phyloP scores from a whole-genome alignment of 768 basidiomycete genomes.

The Termitomyces sp. region DNA sequence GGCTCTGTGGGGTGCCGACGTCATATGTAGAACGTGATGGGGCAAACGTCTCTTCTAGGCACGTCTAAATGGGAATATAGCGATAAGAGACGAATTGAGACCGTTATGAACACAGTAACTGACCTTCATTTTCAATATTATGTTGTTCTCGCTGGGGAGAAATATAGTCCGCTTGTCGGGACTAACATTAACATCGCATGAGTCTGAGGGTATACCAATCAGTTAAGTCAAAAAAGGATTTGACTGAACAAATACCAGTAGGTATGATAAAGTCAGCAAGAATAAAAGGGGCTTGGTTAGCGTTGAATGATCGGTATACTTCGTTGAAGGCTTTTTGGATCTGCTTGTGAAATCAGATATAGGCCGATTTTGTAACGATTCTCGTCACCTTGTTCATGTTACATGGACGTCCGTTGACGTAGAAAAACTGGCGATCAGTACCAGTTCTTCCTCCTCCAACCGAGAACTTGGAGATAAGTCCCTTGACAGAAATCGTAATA shows the following conservation, averaged over 20 bases:
- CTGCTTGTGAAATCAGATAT: slow-evolving; percentile 26
- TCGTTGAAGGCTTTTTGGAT: slow-evolving; percentile 90
- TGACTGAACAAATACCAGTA: slow-evolving; percentile 45
- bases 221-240: neutral
- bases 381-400: slow-evolving; percentile 58
- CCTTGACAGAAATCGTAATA: slow-evolving; percentile 49
- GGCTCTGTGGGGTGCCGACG: slow-evolving; percentile 26
- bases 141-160: slow-evolving; percentile 77
- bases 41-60: slow-evolving; percentile 64
- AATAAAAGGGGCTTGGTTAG: slow-evolving; percentile 71
- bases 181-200: slow-evolving; percentile 90
- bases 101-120: too few species aligned
- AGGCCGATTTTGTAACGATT: neutral
- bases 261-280: slow-evolving; percentile 82
- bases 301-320: slow-evolving; percentile 77
- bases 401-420: slow-evolving; percentile 88
- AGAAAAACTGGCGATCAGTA: slow-evolving; percentile 88
- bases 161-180: slow-evolving; percentile 97
- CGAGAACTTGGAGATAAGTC: slow-evolving; percentile 80
- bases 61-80: slow-evolving; percentile 33
- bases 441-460: slow-evolving; percentile 71
- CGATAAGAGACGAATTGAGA: too few species aligned
- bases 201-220: slow-evolving; percentile 34
- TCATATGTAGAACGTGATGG: slow-evolving; percentile 71
- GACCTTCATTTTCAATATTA: slow-evolving; percentile 68